Percentiles rank a stretch among this genome's conserved stretches.
Conservation (phyloP, 768 basidiomycete species). For the Lentinula raphanica region DNA sequence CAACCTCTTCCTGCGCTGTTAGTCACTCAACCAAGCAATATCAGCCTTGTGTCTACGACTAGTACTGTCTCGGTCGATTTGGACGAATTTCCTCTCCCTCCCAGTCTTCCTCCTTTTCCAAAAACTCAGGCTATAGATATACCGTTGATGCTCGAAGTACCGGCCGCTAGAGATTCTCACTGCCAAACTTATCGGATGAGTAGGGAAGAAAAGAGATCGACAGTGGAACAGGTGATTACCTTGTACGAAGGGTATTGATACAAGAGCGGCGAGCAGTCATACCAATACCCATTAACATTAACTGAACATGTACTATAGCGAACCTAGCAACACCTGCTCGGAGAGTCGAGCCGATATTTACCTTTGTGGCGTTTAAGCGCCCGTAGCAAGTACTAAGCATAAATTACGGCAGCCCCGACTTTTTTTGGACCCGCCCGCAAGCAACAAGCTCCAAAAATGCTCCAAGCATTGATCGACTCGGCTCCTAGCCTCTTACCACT, state of each 20-base stretch:
- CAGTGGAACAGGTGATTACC: constrained; percentile 5
- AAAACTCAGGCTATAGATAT: neutral
- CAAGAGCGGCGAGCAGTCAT: neutral
- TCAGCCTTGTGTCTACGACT: constrained; percentile 28
- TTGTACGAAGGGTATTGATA: neutral
- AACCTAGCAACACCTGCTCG: too few species aligned
- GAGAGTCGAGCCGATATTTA: too few species aligned
- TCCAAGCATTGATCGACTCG: neutral
- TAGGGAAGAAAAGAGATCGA: neutral
- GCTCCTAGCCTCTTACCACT: neutral
- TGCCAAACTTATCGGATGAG: neutral
- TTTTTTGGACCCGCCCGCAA: neutral
- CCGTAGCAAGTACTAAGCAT: neutral
- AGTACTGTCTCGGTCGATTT: constrained; percentile 39
- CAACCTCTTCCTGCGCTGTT: constrained; percentile 10
- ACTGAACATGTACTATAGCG: neutral
- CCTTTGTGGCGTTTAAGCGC: neutral
- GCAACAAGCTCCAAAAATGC: neutral
- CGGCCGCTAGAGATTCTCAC: neutral
- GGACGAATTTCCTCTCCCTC: constrained; percentile 43
- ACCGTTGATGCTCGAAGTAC: neutral
- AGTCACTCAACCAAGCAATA: constrained; percentile 31
- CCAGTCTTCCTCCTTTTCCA: constrained; percentile 11
- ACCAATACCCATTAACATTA: neutral
- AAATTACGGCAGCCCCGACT: neutral